phyloP scores from a whole-genome alignment of 805 yeast species.

The Yarrowia sp. region DNA sequence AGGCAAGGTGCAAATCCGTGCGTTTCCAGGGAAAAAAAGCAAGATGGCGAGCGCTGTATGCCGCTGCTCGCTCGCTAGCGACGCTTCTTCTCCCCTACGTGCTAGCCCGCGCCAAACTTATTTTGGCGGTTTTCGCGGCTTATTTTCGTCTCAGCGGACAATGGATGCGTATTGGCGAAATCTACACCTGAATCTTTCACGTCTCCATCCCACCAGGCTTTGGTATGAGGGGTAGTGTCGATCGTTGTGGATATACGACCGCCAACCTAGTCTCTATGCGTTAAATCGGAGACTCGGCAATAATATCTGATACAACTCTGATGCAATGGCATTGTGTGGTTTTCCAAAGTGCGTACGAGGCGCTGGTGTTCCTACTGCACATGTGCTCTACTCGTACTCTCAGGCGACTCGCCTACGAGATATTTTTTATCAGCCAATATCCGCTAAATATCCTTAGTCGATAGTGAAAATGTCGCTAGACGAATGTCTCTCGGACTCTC shows the following conservation, averaged over 20 bases:
- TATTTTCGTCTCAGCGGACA: not conserved
- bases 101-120: too few species aligned
- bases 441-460: not conserved
- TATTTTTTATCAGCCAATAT: too few species aligned
- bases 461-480: too few species aligned
- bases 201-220: not conserved
- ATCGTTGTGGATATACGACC: slow-evolving; percentile 24
- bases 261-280: slow-evolving; percentile 15
- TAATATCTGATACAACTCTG: slow-evolving; percentile 6
- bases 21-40: not conserved
- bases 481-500: not conserved
- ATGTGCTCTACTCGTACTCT: too few species aligned
- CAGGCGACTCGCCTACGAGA: too few species aligned
- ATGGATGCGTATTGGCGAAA: not conserved
- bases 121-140: too few species aligned
- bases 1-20: not conserved
- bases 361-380: too few species aligned
- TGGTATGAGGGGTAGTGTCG: slow-evolving; percentile 24
- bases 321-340: too few species aligned
- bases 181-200: not conserved
- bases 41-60: too few species aligned
- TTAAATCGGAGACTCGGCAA: slow-evolving; percentile 22
- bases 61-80: too few species aligned
- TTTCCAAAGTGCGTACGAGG: too few species aligned
- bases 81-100: too few species aligned